Base-by-base conservation (phyloP, 768 basidiomycete species). In the Podaxis mareebaensis region DNA sequence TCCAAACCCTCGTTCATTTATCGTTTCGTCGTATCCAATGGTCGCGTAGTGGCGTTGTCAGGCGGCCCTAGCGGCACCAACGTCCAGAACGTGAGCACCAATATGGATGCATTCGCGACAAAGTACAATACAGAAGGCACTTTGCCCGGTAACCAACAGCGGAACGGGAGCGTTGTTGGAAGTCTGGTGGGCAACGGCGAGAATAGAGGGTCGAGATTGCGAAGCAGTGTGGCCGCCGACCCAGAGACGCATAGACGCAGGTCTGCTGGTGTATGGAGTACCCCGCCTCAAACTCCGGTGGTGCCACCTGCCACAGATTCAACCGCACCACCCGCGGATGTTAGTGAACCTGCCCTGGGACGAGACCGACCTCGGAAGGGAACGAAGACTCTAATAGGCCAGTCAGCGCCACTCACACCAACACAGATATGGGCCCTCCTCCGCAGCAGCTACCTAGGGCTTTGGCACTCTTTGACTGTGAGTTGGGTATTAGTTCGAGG, bases 221-320 rank as follows among this genome's bases (percentile, higher is more conserved):
- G 30, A 15, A 55, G 53, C n/a, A 90, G 66, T 15, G 12, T 22
- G 13, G 44, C 40, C 8, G 60, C 12, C 20, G 54, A 63, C 39
- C 53, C 36, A 3, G 61, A 63, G 46, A 49, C 20, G 12, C 61
- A 56, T 12, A 63, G 46, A 15, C 22, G 46, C 85, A 89, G 66
- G 84, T 63, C 64, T 10, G 62, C 56, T 2, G 67, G 69, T 3
- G 51, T 39, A 6, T 68, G 68, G 70, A 60, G 64, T 38, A 65
- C 58, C 33, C 59, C 68, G 15, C 58, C 58, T 2, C 58, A 61
- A 4, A 60, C 38, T n/a, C 36, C 44, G 0, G 63, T 38, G 10
- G 40, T 52, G 20, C 53, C 60, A 7, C 53, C 61, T 20, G 39
- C 40, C 7, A 54, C 61, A 15, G 54, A 57, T 12, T 33, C 30